A percentile compares a stretch with the other conserved stretches of the same genome.
Conservation (phyloP, 2,329 filamentous ascomycete species). For the Ceratocystis smalleyi region DNA sequence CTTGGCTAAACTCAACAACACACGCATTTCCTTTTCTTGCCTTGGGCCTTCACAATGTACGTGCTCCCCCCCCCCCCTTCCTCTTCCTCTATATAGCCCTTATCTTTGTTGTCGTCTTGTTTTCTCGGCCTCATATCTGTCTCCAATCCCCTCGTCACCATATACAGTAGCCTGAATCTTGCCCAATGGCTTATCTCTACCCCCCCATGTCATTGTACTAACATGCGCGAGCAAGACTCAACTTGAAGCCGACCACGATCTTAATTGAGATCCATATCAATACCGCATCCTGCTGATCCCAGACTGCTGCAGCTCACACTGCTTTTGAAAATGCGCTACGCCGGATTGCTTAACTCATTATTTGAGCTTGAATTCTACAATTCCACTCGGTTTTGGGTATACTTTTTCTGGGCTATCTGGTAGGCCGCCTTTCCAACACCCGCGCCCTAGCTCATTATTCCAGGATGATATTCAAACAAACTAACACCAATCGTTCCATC, state of each 20-base stretch:
- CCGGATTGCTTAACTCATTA: slow-evolving; percentile 19
- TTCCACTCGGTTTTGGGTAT: slow-evolving; percentile 34
- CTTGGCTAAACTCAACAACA: slow-evolving; percentile 8
- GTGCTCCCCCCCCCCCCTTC: too few species aligned
- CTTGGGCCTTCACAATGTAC: background rate
- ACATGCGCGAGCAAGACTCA: background rate
- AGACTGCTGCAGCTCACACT: background rate
- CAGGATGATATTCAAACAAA: background rate
- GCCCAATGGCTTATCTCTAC: background rate
- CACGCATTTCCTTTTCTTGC: background rate
- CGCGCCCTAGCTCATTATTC: too few species aligned
- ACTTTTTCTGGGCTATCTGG: slow-evolving; percentile 23
- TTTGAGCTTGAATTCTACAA: slow-evolving; percentile 26
- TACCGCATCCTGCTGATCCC: background rate
- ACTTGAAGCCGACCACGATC: background rate
- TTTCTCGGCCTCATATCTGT: background rate
- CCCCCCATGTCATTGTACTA: background rate
- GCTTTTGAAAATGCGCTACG: slow-evolving; percentile 9
- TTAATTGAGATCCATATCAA: background rate
- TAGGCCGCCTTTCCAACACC: slow-evolving; percentile 23
- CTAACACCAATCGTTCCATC: background rate
- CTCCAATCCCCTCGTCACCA: background rate
- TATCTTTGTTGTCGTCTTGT: background rate
- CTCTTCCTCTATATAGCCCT: background rate
- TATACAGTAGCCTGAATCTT: background rate